These are phyloP conservation scores for Leccinum broughii DNA, from an alignment of 768 basidiomycete species.

Conservation along the genomic window DNA sequence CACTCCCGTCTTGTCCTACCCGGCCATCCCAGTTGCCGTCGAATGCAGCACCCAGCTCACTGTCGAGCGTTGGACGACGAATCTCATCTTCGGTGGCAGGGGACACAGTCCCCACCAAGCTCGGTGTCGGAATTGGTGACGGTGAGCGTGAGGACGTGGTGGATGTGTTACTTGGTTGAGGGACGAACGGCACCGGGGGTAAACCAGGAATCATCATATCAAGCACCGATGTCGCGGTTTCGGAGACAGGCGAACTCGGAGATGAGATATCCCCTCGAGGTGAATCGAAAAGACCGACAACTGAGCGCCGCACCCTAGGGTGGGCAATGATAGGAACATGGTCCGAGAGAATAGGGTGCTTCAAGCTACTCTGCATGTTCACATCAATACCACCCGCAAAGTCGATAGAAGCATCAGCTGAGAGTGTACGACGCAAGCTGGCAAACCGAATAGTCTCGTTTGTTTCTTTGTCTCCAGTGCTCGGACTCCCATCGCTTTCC, in stretches of 20 bases:
- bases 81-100: conserved; percentile 2
- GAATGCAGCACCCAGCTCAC: conserved; percentile 59
- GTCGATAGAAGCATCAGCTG: conserved; percentile 23
- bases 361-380: conserved; percentile 31
- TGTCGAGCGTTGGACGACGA: conserved; percentile 45
- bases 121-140: conserved; percentile 19
- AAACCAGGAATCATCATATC: conserved; percentile 36
- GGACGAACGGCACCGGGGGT: conserved; percentile 37
- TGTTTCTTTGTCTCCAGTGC: conserved; percentile 27
- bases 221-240: conserved; percentile 23
- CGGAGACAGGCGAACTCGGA: conserved; percentile 13
- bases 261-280: conserved; percentile 17
- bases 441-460: conserved; percentile 35
- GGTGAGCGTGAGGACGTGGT: conserved; percentile 19
- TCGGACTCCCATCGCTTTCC: conserved; percentile 38
- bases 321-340: conserved; percentile 21
- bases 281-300: conserved; percentile 62
- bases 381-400: conserved; percentile 21
- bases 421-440: conserved; percentile 28
- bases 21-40: conserved; percentile 24
- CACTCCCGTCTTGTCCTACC: conserved; percentile 19
- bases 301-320: conserved; percentile 47
- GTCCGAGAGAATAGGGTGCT: conserved; percentile 12
- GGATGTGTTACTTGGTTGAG: conserved; percentile 30
- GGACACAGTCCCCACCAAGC: conserved; percentile 10